These are phyloP conservation scores for Emergomyces africanus DNA, from an alignment of 2,329 filamentous ascomycete genomes.

Conservation along the genomic window DNA sequence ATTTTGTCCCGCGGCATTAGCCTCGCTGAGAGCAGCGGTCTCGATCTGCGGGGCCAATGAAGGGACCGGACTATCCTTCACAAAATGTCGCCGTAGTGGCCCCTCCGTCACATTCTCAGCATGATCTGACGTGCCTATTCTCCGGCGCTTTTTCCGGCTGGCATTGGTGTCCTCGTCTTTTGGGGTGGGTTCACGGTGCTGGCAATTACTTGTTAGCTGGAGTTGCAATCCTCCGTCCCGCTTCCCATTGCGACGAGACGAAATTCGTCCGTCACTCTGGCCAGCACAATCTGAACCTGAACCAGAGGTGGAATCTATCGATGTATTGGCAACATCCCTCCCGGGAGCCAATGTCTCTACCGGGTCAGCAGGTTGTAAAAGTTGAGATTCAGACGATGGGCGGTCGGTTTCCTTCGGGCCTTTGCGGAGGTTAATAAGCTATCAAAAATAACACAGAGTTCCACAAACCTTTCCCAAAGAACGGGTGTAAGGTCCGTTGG, in stretches of 20 bases:
- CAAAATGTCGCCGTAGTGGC: constrained; percentile 5
- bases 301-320: neutral
- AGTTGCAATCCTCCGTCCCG: neutral
- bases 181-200: neutral
- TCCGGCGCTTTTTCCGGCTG: constrained; percentile 25
- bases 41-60: neutral
- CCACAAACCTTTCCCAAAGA: constrained; percentile 27
- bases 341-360: neutral
- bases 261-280: neutral
- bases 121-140: constrained; percentile 6
- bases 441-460: neutral
- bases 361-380: neutral
- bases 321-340: neutral
- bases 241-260: neutral
- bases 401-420: constrained; percentile 2
- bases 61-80: neutral
- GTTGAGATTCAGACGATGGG: neutral
- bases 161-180: constrained; percentile 22
- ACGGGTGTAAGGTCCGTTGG: constrained; percentile 28
- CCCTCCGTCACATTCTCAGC: constrained; percentile 10
- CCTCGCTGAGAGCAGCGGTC: neutral
- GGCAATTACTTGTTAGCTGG: neutral
- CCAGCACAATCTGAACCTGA: neutral
- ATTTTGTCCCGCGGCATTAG: neutral
- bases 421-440: neutral